Base-by-base conservation (phyloP, 108 stramenopile species). In the Poteriospumella lacustris region DNA sequence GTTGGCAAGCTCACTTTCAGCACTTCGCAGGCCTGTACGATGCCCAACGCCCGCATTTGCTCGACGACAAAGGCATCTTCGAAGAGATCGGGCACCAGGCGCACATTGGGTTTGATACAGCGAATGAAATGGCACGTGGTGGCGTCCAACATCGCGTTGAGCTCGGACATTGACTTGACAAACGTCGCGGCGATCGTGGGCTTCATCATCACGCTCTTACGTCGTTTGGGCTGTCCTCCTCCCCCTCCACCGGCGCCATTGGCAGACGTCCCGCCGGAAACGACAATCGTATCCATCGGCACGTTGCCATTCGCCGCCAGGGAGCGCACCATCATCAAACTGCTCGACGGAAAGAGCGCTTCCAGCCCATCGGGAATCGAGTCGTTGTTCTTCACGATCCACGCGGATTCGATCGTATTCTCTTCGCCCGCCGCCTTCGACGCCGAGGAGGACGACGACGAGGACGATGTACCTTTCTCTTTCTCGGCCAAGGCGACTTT, bases 51-150 rank as follows among this genome's bases (percentile, higher is more conserved):
- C 40, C 77, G 83, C 68, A 85, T 77, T 78, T 85, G 85, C 34
- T 76, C 78, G 56, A 78, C 42, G 28, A 85, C 85, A 67, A 73
- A 85, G 39, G 43, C 40, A 44, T 26, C 42, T 43, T 86, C 84
- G 40, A 87, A 83, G 58, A 77, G 43, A 26, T 83, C 85, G 2
- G 83, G 80, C 29, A 41, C 44, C 85, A 85, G 76, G 44, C n/a
- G 58, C 24, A 76, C 38, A 80, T 87, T 87, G 12, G 86, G 86
- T 78, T 87, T 87, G 72, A 87, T 86, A 56, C 86, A 87, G 41
- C 86, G 75, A 29, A 87, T 83, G 64, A 84, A 85, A 62, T 76
- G 81, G 83, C 85, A 85, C 42, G 68, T 68, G 39, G 84, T 85
- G 40, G 72, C 43, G 1, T 75, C 69, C 62, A 85, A 78, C 9